Evolutionary conservation across 805 yeast genomes (phyloP).

Genomic region (Candida boleticola): DNA sequence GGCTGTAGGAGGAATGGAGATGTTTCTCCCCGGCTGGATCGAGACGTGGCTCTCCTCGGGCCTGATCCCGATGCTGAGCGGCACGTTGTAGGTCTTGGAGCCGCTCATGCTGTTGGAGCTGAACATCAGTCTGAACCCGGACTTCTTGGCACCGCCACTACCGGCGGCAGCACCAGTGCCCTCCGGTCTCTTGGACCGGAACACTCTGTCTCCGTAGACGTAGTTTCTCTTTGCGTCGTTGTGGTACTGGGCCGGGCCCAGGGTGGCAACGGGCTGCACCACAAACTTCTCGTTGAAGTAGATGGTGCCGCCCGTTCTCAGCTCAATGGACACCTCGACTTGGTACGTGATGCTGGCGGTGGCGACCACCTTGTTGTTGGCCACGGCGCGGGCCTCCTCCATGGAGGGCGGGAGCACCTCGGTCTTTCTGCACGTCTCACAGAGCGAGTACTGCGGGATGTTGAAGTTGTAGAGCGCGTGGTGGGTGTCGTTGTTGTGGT

Average conservation of each 20-base stretch:
- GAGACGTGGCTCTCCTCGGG: neutral
- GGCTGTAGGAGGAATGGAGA: constrained; percentile 2
- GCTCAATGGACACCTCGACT: constrained; percentile 4
- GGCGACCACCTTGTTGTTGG: neutral
- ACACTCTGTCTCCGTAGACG: neutral
- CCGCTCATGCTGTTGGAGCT: neutral
- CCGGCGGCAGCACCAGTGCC: neutral
- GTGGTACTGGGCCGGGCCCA: neutral
- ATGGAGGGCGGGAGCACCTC: constrained; percentile 2
- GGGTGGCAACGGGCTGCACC: constrained; percentile 2
- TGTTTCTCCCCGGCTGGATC: constrained; percentile 2
- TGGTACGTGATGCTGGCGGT: constrained; percentile 6
- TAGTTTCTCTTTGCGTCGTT: neutral
- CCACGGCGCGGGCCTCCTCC: constrained; percentile 2
- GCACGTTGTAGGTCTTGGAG: neutral
- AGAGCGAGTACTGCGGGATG: neutral
- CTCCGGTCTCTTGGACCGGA: neutral
- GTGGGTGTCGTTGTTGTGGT: neutral
- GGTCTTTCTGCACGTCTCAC: constrained; percentile 2
- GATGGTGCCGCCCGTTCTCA: neutral
- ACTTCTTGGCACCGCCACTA: constrained; percentile 2
- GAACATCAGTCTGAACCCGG: constrained; percentile 3
- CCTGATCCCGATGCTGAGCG: constrained; percentile 1
- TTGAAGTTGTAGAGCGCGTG: neutral
- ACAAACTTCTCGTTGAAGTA: constrained; percentile 5